Evolutionary conservation across 768 basidiomycete species (phyloP).

Genomic region (Suillus tomentosus): DNA sequence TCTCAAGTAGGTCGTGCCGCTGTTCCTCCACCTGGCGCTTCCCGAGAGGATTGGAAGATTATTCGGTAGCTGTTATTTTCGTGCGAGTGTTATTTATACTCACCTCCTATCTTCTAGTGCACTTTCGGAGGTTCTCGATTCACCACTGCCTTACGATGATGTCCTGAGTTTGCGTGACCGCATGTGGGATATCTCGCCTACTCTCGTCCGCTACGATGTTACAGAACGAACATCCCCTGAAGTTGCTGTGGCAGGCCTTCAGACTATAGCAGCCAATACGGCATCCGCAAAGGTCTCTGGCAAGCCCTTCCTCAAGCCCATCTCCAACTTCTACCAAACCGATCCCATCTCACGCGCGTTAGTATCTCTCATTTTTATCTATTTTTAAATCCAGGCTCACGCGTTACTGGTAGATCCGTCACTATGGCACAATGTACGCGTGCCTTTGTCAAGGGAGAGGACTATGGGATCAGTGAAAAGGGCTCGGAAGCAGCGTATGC

Average conservation of each 20-base stretch:
- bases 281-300: constrained; percentile 58
- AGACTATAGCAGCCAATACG: constrained; percentile 53
- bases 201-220: constrained; percentile 82
- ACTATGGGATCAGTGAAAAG: constrained; percentile 56
- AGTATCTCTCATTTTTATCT: constrained; percentile 37
- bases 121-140: constrained; percentile 82
- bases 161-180: constrained; percentile 82
- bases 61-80: constrained; percentile 58
- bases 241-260: constrained; percentile 70
- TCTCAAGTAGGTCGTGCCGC: constrained; percentile 89
- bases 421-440: constrained; percentile 96
- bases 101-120: constrained; percentile 51
- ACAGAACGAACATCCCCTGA: constrained; percentile 77
- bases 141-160: constrained; percentile 78
- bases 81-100: neutral
- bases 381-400: constrained; percentile 9
- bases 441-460: constrained; percentile 78
- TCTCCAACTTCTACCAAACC: constrained; percentile 94
- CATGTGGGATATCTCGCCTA: constrained; percentile 95
- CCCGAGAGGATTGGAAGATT: constrained; percentile 97
- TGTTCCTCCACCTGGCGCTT: constrained; percentile 92
- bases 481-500: constrained; percentile 47
- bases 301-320: constrained; percentile 71
- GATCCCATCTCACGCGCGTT: constrained; percentile 93
- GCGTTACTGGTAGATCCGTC: constrained; percentile 58